phyloP scores from a whole-genome alignment of 2,329 filamentous ascomycete genomes.

The Bipolaris sorokiniana region DNA sequence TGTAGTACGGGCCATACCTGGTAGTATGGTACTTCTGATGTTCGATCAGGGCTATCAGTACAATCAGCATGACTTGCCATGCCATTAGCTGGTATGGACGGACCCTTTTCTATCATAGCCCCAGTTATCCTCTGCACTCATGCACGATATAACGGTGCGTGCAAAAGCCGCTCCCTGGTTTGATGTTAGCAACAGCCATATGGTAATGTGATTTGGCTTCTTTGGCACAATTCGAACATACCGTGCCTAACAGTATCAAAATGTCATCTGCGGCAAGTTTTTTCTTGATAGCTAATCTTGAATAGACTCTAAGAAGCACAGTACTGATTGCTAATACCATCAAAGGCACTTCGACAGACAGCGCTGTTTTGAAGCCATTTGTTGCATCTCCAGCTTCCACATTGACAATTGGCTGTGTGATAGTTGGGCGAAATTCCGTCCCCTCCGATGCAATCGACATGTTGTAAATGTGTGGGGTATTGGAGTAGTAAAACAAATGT shows the following conservation, averaged over 20 bases:
- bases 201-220: not conserved
- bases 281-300: slow-evolving; percentile 31
- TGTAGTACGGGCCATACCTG: slow-evolving; percentile 10
- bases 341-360: slow-evolving; percentile 37
- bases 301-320: slow-evolving; percentile 33
- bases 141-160: slow-evolving; percentile 35
- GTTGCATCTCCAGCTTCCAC: slow-evolving; percentile 14
- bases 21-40: slow-evolving; percentile 31
- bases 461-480: not conserved
- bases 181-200: slow-evolving; percentile 8
- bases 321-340: slow-evolving; percentile 31
- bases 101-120: slow-evolving; percentile 36
- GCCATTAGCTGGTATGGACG: not conserved
- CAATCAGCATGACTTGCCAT: not conserved
- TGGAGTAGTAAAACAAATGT: not conserved
- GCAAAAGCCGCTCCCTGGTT: slow-evolving; percentile 27
- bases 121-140: slow-evolving; percentile 34
- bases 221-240: slow-evolving; percentile 3
- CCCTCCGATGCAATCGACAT: slow-evolving; percentile 9
- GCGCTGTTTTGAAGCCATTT: slow-evolving; percentile 18
- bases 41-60: slow-evolving; percentile 24
- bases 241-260: slow-evolving; percentile 31
- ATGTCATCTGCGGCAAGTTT: slow-evolving; percentile 33
- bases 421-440: not conserved
- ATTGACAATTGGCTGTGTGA: slow-evolving; percentile 5